Conservation (phyloP, 805 yeast genomes). For the Wickerhamiella parazyma region DNA sequence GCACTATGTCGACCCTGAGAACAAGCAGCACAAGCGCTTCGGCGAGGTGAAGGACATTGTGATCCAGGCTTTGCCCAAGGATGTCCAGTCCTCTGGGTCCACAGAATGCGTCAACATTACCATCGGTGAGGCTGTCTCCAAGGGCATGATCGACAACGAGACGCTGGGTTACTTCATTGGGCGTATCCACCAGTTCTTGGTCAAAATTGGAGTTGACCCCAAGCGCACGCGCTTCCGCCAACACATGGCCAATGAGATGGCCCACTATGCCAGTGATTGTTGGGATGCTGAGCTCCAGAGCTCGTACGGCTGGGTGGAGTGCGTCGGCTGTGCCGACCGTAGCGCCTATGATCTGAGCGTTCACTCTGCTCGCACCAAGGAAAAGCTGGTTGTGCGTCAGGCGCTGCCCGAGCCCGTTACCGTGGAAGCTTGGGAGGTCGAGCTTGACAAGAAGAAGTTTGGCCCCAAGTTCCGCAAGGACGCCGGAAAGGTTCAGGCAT, state of each 20-base stretch:
- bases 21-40: constrained; percentile 75
- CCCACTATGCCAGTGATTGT: constrained; percentile 98
- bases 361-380: constrained; percentile 89
- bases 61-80: constrained; percentile 72
- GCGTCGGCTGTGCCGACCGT: constrained; percentile 99
- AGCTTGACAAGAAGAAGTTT: constrained; percentile 83
- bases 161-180: constrained; percentile 95
- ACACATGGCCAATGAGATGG: constrained; percentile 98
- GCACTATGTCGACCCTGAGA: constrained; percentile 88
- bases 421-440: constrained; percentile 73
- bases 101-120: constrained; percentile 51
- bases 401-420: constrained; percentile 70
- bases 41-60: constrained; percentile 57
- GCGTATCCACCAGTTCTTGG: constrained; percentile 73
- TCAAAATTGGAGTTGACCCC: constrained; percentile 82
- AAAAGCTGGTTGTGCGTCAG: constrained; percentile 88
- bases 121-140: constrained; percentile 79
- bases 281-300: constrained; percentile 98
- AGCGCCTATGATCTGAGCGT: constrained; percentile 95
- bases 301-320: constrained; percentile 98
- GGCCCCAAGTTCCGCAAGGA: constrained; percentile 97
- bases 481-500: constrained; percentile 81
- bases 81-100: constrained; percentile 74
- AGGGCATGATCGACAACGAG: constrained; percentile 88
- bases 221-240: constrained; percentile 87